Base-by-base conservation (phyloP, 176 grass and related monocot species). In the Zizania latifolia region DNA sequence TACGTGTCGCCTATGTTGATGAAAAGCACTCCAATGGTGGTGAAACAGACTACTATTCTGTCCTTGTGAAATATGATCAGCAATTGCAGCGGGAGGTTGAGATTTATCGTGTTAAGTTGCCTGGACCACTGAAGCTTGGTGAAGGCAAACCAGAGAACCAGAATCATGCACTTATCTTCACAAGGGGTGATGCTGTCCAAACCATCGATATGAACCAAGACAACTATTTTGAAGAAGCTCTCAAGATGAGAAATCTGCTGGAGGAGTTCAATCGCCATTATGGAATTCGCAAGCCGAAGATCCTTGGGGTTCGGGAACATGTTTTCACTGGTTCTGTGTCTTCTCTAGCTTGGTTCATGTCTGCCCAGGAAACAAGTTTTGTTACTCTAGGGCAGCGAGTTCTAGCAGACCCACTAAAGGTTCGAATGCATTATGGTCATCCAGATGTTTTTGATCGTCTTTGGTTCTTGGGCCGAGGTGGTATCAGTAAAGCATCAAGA, bases 191-290 rank as follows among this genome's bases (percentile, higher is more conserved):
- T 82, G 90, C 93, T 10, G 79, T 97, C 34, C 93, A 97, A 58
- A 97, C 93, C 0, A 97, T 97, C 28, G 93, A 97, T 65, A 97
- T 97, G 93, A 97, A 97, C 44, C 93, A 97, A 65, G 93, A 97
- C 40, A 92, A 87, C 24, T 92, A 90, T 62, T 97, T 97, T 71
- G 93, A 97, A 75, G 93, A 97, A 74, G 84, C 93, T 76, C 84
- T 97, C 62, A 97, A 97, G 78, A 89, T 97, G 85, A 86, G 93
- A 83, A 97, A 97, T 68, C 63, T 97, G 69, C 67, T 97, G 46
- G 87, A 93, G 86, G 93, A 97, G 48, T 92, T 92, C 75, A 88
- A 83, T 32, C 81, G 78, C 16, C 33, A 83, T 70, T 97, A 97
- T 88, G 93, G 93, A 58, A 84, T 84, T 40, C 86, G 90, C 22